Base-by-base conservation (phyloP, 805 yeast genomes). In the Teunomyces funiuensis region DNA sequence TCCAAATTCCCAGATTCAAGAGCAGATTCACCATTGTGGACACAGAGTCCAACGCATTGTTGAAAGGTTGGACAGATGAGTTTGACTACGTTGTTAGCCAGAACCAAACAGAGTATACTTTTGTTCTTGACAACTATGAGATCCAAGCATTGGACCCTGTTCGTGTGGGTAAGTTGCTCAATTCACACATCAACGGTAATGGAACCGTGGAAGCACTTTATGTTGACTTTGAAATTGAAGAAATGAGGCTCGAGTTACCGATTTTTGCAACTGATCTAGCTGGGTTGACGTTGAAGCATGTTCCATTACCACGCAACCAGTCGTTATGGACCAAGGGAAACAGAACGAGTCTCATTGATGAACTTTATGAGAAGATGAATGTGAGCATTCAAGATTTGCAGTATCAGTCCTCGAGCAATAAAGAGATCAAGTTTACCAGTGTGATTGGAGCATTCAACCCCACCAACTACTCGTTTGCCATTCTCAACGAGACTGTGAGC, bases 391-490 rank as follows among this genome's bases (percentile, higher is more conserved):
- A 22, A 3, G 25, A 22, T 11, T 22, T 22, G 25, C 9, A 22
- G 25, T 22, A 5, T 11, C 25, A 6, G 25, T 22, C 25, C 11
- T 22, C 25, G 9, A 11, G 10, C 25, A 22, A 22, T 9, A 22
- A 22, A 3, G 25, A 11, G 9, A 6, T 22, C 25, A 22, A 7
- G 9, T 22, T 22, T 11, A 22, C 25, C 25, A 22, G 25, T 22
- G 67, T 60, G 29, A 23, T 65, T 4, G 58, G 55, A 13, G 25
- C 73, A 2, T 26, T 40, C 9, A 74, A 71, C 45, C 73, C 75
- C 1, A 47, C 65, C 16, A 47, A 47, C 14, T 37, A 52, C 6
- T 53, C 61, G 1, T 29, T 63, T 11, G 57, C 51, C 2, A 25
- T 22, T 5, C 11, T 22, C 25, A 22, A 19, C 7, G 25, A 34